A percentile compares a stretch with the other conserved stretches of the same genome.
These are phyloP conservation scores for Secale cereale DNA, from an alignment of 176 grass and related monocot species.

Conservation along the genomic window DNA sequence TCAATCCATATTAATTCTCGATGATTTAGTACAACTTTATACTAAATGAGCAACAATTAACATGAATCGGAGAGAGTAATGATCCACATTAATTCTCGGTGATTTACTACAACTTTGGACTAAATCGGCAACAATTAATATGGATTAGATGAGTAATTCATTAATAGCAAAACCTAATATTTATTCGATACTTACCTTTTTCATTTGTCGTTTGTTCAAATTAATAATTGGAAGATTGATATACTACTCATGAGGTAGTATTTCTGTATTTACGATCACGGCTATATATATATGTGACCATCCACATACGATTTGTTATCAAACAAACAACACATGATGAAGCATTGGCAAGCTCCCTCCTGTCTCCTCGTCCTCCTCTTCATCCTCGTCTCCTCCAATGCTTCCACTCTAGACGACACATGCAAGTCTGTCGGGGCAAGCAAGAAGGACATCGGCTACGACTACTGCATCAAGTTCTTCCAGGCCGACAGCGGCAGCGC, in stretches of 20 bases:
- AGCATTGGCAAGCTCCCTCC: neutral
- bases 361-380: conserved; percentile 5
- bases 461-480: conserved; percentile 60
- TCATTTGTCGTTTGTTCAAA: neutral
- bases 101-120: too few relatives aligned
- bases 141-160: too few relatives aligned
- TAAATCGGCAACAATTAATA: too few relatives aligned
- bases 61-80: too few relatives aligned
- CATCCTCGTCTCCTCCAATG: neutral
- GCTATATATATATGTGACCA: neutral
- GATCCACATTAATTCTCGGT: too few relatives aligned
- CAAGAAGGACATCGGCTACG: conserved; percentile 15
- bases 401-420: conserved; percentile 41
- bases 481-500: conserved; percentile 18
- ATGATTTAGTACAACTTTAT: too few relatives aligned
- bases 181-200: neutral
- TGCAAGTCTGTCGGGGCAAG: conserved; percentile 40
- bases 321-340: conserved; percentile 14
- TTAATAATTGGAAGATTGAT: neutral
- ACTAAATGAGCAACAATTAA: too few relatives aligned
- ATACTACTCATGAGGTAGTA: neutral
- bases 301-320: neutral
- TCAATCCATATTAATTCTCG: too few relatives aligned
- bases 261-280: neutral
- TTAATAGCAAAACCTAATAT: too few relatives aligned